These are phyloP conservation scores for Marasmius sp. DNA, from an alignment of 1,284 basidiomycete species.

Conservation along the genomic window DNA sequence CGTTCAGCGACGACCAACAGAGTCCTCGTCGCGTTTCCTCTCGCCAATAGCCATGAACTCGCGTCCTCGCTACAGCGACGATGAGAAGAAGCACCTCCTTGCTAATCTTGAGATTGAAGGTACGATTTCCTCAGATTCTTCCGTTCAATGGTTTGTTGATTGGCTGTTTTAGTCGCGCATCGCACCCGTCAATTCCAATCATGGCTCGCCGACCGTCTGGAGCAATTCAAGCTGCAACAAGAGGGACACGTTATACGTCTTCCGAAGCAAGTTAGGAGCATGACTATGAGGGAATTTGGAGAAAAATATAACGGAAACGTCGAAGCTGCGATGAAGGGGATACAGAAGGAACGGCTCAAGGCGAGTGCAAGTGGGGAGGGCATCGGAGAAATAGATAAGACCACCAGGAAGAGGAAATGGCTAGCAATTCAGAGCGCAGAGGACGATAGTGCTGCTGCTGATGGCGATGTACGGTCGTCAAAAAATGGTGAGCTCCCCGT, in stretches of 20 bases:
- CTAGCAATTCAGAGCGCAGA: conserved; percentile 58
- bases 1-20: conserved; percentile 17
- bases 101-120: conserved; percentile 80
- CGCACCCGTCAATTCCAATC: conserved; percentile 67
- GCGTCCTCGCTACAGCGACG: conserved; percentile 36
- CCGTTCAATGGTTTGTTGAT: conserved; percentile 9
- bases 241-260: conserved; percentile 73
- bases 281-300: conserved; percentile 74
- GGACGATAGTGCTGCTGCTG: conserved; percentile 23
- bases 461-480: conserved; percentile 25
- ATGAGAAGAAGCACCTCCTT: conserved; percentile 73
- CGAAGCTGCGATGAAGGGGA: conserved; percentile 61
- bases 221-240: conserved; percentile 72
- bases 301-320: conserved; percentile 76
- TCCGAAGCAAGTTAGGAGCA: conserved; percentile 67
- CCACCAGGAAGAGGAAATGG: conserved; percentile 74
- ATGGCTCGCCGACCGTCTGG: conserved; percentile 68
- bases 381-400: conserved; percentile 61
- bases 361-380: conserved; percentile 40
- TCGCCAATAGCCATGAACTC: conserved; percentile 4
- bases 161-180: conserved; percentile 57
- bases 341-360: conserved; percentile 57
- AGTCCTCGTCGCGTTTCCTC: conserved; percentile 4
- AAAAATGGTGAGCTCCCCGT: conserved; percentile 31
- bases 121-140: conserved; percentile 26